phyloP scores from a whole-genome alignment of 2,329 filamentous ascomycete genomes.

The Penicillium sumatraense region DNA sequence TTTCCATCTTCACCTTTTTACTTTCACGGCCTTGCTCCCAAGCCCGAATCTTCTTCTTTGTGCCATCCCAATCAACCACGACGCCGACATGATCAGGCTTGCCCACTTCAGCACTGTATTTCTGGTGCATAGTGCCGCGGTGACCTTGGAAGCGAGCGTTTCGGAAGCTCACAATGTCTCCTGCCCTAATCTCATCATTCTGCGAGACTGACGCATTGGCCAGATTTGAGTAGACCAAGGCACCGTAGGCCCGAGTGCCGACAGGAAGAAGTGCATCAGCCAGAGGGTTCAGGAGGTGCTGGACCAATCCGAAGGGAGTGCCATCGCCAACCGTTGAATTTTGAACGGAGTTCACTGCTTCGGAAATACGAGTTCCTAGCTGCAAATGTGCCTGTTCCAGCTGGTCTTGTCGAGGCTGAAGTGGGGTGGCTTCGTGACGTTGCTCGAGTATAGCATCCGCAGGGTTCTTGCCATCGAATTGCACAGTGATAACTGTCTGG shows the following conservation, averaged over 20 bases:
- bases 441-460: conserved; percentile 78
- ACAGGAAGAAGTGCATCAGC: conserved; percentile 77
- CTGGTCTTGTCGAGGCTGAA: conserved; percentile 84
- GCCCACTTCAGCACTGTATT: conserved; percentile 86
- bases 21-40: conserved; percentile 96
- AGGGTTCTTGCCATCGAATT: conserved; percentile 76
- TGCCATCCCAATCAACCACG: conserved; percentile 96
- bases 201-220: conserved; percentile 91
- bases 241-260: conserved; percentile 87
- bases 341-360: conserved; percentile 72
- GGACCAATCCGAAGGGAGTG: conserved; percentile 74
- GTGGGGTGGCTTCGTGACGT: conserved; percentile 81
- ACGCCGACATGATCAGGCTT: conserved; percentile 87
- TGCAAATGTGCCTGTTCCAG: conserved; percentile 83
- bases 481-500: conserved; percentile 83
- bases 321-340: conserved; percentile 84
- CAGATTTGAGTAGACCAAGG: conserved; percentile 90
- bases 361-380: conserved; percentile 78
- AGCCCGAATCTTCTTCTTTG: conserved; percentile 93
- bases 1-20: conserved; percentile 91
- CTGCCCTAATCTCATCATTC: conserved; percentile 88
- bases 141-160: conserved; percentile 96
- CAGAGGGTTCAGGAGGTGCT: conserved; percentile 76
- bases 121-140: conserved; percentile 91
- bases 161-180: conserved; percentile 90